Conservation (phyloP, 2,329 filamentous ascomycete species). For the Ophioceras dolichostomum region DNA sequence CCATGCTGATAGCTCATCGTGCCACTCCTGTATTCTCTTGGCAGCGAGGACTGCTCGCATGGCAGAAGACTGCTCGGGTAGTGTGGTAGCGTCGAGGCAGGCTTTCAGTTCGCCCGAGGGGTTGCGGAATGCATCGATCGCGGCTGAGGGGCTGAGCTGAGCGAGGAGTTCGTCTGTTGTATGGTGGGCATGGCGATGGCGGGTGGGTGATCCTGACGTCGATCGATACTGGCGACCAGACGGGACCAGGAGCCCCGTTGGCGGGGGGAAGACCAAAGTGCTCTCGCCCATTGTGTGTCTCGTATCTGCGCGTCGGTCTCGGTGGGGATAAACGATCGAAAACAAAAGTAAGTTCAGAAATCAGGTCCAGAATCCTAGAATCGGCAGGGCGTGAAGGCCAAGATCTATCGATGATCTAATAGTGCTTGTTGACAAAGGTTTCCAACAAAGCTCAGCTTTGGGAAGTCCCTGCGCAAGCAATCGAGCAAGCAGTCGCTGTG, state of each 20-base stretch:
- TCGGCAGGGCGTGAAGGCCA: too few relatives aligned
- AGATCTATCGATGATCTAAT: too few relatives aligned
- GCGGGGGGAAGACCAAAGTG: conserved; percentile 18
- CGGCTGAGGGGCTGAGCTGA: conserved; percentile 47
- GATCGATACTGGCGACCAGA: conserved; percentile 25
- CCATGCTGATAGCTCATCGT: conserved; percentile 55
- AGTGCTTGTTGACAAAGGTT: too few relatives aligned
- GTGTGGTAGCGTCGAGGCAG: conserved; percentile 51
- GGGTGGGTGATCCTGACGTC: conserved; percentile 31
- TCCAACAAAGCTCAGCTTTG: too few relatives aligned
- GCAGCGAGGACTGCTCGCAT: conserved; percentile 58
- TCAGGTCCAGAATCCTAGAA: too few relatives aligned
- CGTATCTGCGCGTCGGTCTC: too few relatives aligned
- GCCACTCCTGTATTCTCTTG: conserved; percentile 61
- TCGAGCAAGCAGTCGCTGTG: too few relatives aligned
- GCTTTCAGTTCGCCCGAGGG: conserved; percentile 38
- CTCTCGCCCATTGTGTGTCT: conserved; percentile 22
- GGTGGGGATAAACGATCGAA: too few relatives aligned
- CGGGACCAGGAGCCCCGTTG: conserved; percentile 21
- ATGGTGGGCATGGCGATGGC: conserved; percentile 27
- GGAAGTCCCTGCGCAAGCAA: too few relatives aligned
- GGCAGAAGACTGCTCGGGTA: conserved; percentile 58
- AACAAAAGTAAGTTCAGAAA: too few relatives aligned
- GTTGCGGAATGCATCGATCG: conserved; percentile 45
- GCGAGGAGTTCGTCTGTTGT: conserved; percentile 49